Conservation (phyloP, 768 basidiomycete genomes). For the Lentinus brumalis region DNA sequence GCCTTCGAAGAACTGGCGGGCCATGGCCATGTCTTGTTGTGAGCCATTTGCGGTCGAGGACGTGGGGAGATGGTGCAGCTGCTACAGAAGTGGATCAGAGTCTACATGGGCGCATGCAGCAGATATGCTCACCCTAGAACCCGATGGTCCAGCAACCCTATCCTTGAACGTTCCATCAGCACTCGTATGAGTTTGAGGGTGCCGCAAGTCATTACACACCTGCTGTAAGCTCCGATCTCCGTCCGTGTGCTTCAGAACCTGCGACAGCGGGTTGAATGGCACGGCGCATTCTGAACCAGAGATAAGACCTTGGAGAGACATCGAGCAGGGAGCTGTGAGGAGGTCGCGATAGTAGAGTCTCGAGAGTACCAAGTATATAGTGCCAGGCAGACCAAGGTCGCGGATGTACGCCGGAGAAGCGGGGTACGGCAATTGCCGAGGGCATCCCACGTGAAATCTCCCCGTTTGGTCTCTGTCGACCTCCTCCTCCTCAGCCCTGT, state of each 20-base stretch:
- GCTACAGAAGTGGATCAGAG: background rate
- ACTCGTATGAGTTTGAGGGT: background rate
- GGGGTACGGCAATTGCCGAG: background rate
- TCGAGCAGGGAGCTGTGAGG: slow-evolving; percentile 26
- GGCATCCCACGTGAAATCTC: background rate
- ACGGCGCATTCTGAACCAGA: slow-evolving; percentile 91
- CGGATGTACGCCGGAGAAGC: slow-evolving; percentile 1
- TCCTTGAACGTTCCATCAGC: slow-evolving; percentile 49
- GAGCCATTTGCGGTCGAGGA: slow-evolving; percentile 49
- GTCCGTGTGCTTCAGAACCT: slow-evolving; percentile 88
- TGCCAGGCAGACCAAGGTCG: background rate
- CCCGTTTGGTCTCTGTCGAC: background rate
- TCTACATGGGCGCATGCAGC: background rate
- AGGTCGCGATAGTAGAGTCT: no score
- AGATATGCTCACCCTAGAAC: slow-evolving; percentile 54
- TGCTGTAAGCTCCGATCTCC: slow-evolving; percentile 87
- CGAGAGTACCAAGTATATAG: background rate
- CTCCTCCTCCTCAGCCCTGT: no score
- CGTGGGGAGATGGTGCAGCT: slow-evolving; percentile 80
- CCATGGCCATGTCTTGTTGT: slow-evolving; percentile 71
- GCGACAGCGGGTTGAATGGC: slow-evolving; percentile 81
- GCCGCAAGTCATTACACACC: slow-evolving; percentile 42
- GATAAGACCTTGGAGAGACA: slow-evolving; percentile 79
- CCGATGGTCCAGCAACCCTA: slow-evolving; percentile 71
- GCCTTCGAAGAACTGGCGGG: slow-evolving; percentile 77